A percentile compares a stretch with the other conserved stretches of the same genome.
phyloP scores from a whole-genome alignment of 176 grass and related monocot species.

The Ensete ventricosum region DNA sequence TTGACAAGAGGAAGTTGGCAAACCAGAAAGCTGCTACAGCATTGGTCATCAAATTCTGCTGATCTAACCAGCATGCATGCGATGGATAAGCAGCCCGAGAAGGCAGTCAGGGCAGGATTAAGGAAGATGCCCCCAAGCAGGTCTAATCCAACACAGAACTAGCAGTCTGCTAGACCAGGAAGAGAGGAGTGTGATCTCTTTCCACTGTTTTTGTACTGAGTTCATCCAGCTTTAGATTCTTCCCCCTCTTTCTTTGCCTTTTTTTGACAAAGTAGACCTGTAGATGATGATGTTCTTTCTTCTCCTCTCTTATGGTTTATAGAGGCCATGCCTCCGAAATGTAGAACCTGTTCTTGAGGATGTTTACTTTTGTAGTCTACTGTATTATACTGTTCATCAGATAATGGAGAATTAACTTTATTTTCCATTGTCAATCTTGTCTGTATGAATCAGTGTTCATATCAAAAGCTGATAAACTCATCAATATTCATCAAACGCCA shows the following conservation, averaged over 20 bases:
- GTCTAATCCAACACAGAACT: constrained; percentile 5
- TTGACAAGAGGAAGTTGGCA: not conserved
- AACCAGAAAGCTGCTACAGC: not conserved
- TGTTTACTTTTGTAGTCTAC: too few species aligned
- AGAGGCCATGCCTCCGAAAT: too few species aligned
- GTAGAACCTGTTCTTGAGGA: too few species aligned
- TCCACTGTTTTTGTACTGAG: not conserved
- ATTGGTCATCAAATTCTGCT: not conserved
- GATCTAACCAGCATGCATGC: not conserved
- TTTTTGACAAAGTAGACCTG: not conserved
- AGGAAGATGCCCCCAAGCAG: not conserved
- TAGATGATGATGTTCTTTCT: too few species aligned
- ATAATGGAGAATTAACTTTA: too few species aligned
- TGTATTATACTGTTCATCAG: too few species aligned
- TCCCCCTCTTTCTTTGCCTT: not conserved
- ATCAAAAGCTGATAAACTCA: too few species aligned
- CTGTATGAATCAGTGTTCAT: too few species aligned
- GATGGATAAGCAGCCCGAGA: not conserved
- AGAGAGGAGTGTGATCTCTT: not conserved
- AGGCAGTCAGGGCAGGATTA: not conserved
- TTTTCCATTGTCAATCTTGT: too few species aligned
- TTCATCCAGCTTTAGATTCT: not conserved
- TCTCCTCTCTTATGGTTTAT: too few species aligned
- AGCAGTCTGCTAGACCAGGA: not conserved
- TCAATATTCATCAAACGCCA: too few species aligned